Base-by-base conservation (phyloP, 306 rosid genomes). In the Rosa chinensis region DNA sequence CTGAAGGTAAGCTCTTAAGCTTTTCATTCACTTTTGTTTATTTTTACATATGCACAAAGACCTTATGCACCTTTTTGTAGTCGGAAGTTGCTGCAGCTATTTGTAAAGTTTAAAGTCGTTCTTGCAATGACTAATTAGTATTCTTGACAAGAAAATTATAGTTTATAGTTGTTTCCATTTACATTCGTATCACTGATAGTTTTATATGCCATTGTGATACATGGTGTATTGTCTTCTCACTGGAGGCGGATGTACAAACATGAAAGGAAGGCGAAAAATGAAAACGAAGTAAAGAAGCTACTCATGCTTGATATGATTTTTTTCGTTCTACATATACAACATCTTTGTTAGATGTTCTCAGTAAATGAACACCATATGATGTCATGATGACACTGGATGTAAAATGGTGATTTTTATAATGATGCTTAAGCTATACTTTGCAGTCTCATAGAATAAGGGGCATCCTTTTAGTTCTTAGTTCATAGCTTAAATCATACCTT, bases 1-100 rank as follows among this genome's bases (percentile, higher is more conserved):
- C 87, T 82, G 97, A 93, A 87, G 98, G 99, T 93, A 66, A 76
- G 84, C 77, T 85, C 80, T 73, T 70, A 67, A 66, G 76, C 14
- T 70, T 64, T 73, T 82, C 70, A 47, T 66, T 20, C 70, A 44
- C 79, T 77, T 72, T 6, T 59, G 70, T 73, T 70, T 50, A 6
- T 70, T 66, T 21, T 76, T 67, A 25, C 73, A 43, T 85, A 74
- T 20, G 5, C 72, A 64, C 13, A 53, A 58, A 16, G 70, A 52
- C 66, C 20, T 77, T 39, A 63, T 40, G 44, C 42, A 78, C 49
- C 48, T 66, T 69, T 35, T 43, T 74, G 12, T 78, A 25, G 50
- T 20, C 39, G 20, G 73, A 64, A 56, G 80, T 71, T 73, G 32
- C 42, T 71, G 50, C 50, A 10, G 77, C 53, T 68, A 40, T 37